phyloP scores from a whole-genome alignment of 805 yeast genomes.

The Ogataea parapolymorpha region DNA sequence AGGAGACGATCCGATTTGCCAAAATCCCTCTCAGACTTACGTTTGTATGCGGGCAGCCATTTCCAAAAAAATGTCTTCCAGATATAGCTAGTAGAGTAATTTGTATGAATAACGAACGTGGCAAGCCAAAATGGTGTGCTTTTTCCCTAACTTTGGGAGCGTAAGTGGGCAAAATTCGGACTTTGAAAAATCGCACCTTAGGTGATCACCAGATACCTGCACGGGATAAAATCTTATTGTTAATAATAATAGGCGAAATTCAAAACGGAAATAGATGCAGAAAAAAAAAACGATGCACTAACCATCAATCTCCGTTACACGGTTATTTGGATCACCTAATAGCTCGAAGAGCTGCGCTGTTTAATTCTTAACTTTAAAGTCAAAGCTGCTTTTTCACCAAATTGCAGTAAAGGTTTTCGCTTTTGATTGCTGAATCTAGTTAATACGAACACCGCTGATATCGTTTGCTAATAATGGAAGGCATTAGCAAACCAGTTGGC shows the following conservation, averaged over 20 bases:
- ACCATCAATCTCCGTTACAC: constrained; percentile 8
- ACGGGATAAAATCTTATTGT: constrained; percentile 5
- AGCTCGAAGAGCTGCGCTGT: background rate
- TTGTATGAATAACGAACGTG: background rate
- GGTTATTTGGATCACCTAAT: constrained; percentile 4
- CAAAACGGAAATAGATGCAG: constrained; percentile 3
- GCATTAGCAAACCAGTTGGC: background rate
- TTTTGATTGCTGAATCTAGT: background rate
- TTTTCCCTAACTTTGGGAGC: background rate
- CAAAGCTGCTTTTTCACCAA: background rate
- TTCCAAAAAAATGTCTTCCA: background rate
- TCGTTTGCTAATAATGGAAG: background rate
- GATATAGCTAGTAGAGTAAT: background rate
- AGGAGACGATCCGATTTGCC: too few species aligned
- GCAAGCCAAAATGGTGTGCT: background rate
- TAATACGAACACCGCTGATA: background rate
- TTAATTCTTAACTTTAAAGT: background rate
- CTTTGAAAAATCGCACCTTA: constrained; percentile 1
- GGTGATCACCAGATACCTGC: background rate
- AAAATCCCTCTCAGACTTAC: too few species aligned
- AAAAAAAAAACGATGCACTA: background rate
- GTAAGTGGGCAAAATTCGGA: constrained; percentile 2
- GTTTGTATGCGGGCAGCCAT: too few species aligned
- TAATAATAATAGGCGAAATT: constrained; percentile 7
- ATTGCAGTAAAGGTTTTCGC: background rate